These are phyloP conservation scores for Eucommia ulmoides DNA, from an alignment of 257 asterid genomes.

Conservation along the genomic window DNA sequence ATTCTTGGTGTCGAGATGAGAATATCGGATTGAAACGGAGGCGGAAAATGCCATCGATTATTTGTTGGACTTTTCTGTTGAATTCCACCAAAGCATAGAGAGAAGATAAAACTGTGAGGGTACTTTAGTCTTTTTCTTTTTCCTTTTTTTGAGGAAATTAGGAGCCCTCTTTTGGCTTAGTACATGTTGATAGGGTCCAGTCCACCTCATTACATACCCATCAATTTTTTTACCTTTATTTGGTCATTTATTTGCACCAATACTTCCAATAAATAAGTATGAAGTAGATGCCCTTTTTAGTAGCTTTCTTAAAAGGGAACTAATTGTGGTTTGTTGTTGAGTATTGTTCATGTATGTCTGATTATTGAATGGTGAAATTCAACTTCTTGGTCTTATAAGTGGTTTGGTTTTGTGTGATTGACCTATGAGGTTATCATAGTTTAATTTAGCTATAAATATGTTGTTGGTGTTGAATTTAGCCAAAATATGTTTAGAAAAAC, in stretches of 20 bases:
- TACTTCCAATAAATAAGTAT: conserved; percentile 8
- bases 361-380: background rate
- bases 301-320: background rate
- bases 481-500: no score
- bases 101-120: background rate
- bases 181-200: background rate
- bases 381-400: no score
- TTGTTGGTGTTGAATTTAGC: no score
- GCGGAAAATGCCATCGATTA: conserved; percentile 3
- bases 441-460: no score
- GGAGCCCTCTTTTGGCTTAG: background rate
- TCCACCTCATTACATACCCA: background rate
- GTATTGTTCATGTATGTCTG: background rate
- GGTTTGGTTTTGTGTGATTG: no score
- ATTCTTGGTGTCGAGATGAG: conserved; percentile 65
- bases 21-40: conserved; percentile 51
- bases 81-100: background rate
- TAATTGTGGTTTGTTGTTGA: background rate
- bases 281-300: conserved; percentile 3
- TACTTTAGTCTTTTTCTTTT: background rate
- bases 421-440: no score
- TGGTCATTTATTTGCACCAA: conserved; percentile 8
- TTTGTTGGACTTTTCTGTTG: conserved; percentile 1
- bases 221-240: background rate
- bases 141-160: background rate